A percentile compares a stretch with the other conserved stretches of the same genome.
Evolutionary conservation across 2,329 filamentous ascomycete species (phyloP).

Genomic region (Coleophoma eucalyptorum): DNA sequence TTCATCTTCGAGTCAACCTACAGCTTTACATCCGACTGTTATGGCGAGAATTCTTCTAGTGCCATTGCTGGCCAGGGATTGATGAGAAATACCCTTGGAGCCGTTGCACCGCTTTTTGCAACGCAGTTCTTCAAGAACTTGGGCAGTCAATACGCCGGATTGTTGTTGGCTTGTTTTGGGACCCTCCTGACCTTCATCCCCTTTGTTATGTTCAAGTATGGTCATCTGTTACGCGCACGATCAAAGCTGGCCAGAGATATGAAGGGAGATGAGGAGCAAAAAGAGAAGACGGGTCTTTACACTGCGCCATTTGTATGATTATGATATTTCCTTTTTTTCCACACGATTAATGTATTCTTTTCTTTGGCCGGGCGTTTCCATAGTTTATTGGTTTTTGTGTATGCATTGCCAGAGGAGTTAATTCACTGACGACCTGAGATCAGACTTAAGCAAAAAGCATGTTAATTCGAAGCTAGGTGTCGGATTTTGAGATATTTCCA

Average conservation of each 20-base stretch:
- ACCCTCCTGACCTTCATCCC: constrained; percentile 69
- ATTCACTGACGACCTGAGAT: too few relatives aligned
- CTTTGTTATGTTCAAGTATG: constrained; percentile 65
- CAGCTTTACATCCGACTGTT: constrained; percentile 86
- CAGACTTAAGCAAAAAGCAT: too few relatives aligned
- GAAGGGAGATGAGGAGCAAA: constrained; percentile 13
- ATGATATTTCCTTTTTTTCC: background rate
- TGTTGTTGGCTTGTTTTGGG: constrained; percentile 56
- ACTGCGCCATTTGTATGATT: constrained; percentile 12
- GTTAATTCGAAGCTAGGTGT: too few relatives aligned
- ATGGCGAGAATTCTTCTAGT: constrained; percentile 77
- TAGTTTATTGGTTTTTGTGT: too few relatives aligned
- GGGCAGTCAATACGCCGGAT: constrained; percentile 66
- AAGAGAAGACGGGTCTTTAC: constrained; percentile 14
- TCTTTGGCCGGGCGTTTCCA: too few relatives aligned
- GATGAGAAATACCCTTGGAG: constrained; percentile 77
- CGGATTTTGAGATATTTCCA: too few relatives aligned
- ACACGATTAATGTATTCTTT: too few relatives aligned
- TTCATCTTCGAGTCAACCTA: constrained; percentile 82
- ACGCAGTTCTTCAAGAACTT: constrained; percentile 67
- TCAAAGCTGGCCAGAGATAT: constrained; percentile 24
- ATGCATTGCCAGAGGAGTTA: too few relatives aligned
- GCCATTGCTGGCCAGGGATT: constrained; percentile 82
- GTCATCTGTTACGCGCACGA: constrained; percentile 33
- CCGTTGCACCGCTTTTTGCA: constrained; percentile 76